These are phyloP conservation scores for Cordia subcordata DNA, from an alignment of 257 asterid species.

Conservation along the genomic window DNA sequence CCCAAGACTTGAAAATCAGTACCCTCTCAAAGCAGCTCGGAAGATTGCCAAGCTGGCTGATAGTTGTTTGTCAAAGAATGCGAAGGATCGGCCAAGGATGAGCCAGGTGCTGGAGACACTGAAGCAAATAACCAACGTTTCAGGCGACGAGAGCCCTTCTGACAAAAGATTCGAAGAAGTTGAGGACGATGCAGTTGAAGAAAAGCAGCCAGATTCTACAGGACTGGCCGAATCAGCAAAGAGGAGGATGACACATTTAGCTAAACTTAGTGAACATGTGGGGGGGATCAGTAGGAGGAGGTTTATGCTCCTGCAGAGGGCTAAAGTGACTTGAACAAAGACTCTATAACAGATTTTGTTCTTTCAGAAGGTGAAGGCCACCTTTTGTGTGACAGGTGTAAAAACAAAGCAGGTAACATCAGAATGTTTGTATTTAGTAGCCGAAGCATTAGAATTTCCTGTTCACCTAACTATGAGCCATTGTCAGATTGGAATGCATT, in stretches of 20 bases:
- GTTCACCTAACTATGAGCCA: too few species aligned
- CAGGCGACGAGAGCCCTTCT: slow-evolving; percentile 34
- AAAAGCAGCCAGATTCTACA: slow-evolving; percentile 13
- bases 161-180: slow-evolving; percentile 19
- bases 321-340: slow-evolving; percentile 34
- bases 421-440: too few species aligned
- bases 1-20: slow-evolving; percentile 64
- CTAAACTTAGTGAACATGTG: slow-evolving; percentile 62
- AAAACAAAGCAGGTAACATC: too few species aligned
- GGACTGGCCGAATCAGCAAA: slow-evolving; percentile 63
- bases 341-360: background rate
- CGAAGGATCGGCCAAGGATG: slow-evolving; percentile 84
- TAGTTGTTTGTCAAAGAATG: slow-evolving; percentile 57
- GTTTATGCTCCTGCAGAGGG: slow-evolving; percentile 73
- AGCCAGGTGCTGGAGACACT: slow-evolving; percentile 67
- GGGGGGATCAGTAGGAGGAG: slow-evolving; percentile 56
- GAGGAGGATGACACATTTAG: slow-evolving; percentile 72
- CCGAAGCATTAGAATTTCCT: too few species aligned
- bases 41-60: slow-evolving; percentile 64
- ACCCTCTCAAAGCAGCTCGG: slow-evolving; percentile 54
- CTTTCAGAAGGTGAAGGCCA: too few species aligned
- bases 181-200: slow-evolving; percentile 34
- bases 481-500: too few species aligned
- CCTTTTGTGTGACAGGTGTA: too few species aligned
- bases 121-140: slow-evolving; percentile 43